Evolutionary conservation across 2,329 filamentous ascomycete genomes (phyloP).

Genomic region (Penicillium fuscoglaucum): DNA sequence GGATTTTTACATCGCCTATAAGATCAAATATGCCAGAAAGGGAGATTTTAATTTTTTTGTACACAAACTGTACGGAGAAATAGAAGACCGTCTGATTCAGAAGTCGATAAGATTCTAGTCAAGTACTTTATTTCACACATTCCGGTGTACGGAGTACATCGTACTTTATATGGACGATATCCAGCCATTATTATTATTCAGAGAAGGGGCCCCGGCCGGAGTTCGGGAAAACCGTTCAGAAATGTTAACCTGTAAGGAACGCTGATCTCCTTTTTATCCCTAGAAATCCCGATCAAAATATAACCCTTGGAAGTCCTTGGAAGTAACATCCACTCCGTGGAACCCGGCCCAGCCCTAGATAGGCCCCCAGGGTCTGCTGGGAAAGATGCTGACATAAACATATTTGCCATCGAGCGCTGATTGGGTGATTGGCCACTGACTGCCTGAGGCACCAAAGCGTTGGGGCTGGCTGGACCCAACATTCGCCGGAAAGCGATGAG

Average conservation of each 20-base stretch:
- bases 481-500: slow-evolving; percentile 15
- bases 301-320: background rate
- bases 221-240: background rate
- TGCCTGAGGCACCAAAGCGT: slow-evolving; percentile 31
- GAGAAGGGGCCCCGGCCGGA: background rate
- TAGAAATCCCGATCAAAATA: background rate
- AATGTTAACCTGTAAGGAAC: background rate
- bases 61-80: too few relatives aligned
- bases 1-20: too few relatives aligned
- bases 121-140: background rate
- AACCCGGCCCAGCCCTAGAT: background rate
- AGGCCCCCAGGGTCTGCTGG: background rate
- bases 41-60: too few relatives aligned
- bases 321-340: background rate
- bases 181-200: background rate
- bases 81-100: too few relatives aligned
- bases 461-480: slow-evolving; percentile 35
- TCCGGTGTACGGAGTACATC: background rate
- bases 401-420: background rate
- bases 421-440: background rate
- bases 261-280: background rate
- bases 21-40: too few relatives aligned
- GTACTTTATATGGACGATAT: background rate
- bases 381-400: background rate
- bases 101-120: background rate